A percentile compares a stretch with the other conserved stretches of the same genome.
phyloP scores from a whole-genome alignment of 2,329 filamentous ascomycete genomes.

The Apiospora aurea region DNA sequence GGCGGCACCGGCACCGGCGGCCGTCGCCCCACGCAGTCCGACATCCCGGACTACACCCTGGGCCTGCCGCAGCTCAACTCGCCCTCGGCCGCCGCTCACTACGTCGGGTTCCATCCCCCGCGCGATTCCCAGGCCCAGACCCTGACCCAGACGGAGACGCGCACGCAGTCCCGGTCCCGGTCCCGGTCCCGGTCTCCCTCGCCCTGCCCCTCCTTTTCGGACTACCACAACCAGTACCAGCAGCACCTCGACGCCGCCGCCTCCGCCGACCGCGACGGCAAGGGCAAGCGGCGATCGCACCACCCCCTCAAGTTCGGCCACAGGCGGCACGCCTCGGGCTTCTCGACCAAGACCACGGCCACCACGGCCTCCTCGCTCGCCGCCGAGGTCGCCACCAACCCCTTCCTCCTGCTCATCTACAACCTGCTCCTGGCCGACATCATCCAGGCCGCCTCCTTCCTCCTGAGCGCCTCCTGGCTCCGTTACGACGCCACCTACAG shows the following conservation, averaged over 20 bases:
- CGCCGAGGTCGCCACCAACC: conserved; percentile 12
- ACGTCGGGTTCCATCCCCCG: background rate
- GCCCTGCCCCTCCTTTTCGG: background rate
- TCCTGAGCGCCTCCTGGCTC: conserved; percentile 67
- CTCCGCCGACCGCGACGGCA: background rate
- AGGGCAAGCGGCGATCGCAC: background rate
- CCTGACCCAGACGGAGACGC: background rate
- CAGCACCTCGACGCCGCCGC: background rate
- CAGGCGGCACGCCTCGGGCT: background rate
- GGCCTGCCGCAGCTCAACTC: background rate
- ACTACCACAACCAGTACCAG: conserved; percentile 16
- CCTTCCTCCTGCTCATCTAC: conserved; percentile 23
- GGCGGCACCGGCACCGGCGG: background rate
- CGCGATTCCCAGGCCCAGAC: too few species aligned
- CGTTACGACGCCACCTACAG: conserved; percentile 59
- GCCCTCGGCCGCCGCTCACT: background rate
- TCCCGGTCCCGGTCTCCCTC: background rate
- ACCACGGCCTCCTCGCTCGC: background rate
- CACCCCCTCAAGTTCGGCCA: background rate
- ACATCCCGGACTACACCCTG: conserved; percentile 4
- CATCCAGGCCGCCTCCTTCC: conserved; percentile 66
- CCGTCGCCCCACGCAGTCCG: background rate
- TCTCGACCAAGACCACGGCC: background rate
- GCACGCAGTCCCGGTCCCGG: background rate
- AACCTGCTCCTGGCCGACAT: conserved; percentile 61